Conservation (phyloP, 2,329 filamentous ascomycete genomes). For the Aspergillus flavus region DNA sequence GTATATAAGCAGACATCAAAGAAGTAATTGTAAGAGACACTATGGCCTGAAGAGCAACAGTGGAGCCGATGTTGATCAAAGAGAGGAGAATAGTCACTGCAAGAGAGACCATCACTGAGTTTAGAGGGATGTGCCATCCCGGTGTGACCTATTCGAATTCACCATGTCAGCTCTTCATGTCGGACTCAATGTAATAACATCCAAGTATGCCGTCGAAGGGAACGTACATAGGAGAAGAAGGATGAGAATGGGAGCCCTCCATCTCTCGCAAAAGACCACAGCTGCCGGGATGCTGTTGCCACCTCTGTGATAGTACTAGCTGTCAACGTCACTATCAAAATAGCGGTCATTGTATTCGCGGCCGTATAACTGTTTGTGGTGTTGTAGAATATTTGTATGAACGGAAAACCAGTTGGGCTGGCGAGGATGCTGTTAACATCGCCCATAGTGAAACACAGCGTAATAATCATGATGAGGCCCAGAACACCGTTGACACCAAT, state of each 20-base stretch:
- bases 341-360: constrained; percentile 53
- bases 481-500: constrained; percentile 55
- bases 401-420: constrained; percentile 56
- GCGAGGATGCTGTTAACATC: constrained; percentile 50
- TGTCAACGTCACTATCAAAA: constrained; percentile 54
- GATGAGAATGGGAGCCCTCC: constrained; percentile 43
- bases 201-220: background rate
- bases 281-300: constrained; percentile 59
- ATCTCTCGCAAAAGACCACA: constrained; percentile 57
- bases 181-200: too few species aligned
- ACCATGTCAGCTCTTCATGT: background rate
- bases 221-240: constrained; percentile 42
- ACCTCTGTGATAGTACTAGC: constrained; percentile 57
- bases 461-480: constrained; percentile 61
- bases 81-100: constrained; percentile 49
- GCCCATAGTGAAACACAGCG: constrained; percentile 57
- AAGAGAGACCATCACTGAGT: constrained; percentile 51
- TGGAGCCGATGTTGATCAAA: constrained; percentile 57
- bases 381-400: constrained; percentile 61
- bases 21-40: constrained; percentile 47
- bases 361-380: constrained; percentile 52
- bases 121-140: constrained; percentile 48
- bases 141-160: constrained; percentile 35
- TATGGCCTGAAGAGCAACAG: constrained; percentile 47
- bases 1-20: constrained; percentile 46